These are phyloP conservation scores for Nephelium lappaceum DNA, from an alignment of 345 rosid genomes.

Conservation along the genomic window DNA sequence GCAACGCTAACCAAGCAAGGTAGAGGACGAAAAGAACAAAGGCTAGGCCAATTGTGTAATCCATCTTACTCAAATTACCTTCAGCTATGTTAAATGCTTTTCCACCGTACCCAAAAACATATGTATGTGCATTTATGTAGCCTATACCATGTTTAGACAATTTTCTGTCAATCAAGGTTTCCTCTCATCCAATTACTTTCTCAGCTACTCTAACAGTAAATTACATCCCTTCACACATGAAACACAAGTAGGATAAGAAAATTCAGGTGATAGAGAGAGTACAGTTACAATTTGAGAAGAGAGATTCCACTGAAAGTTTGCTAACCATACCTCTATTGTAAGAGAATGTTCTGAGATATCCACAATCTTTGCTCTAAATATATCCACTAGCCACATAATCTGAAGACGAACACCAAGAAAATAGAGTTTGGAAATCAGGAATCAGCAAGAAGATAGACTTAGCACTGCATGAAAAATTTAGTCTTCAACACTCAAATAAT, in stretches of 20 bases:
- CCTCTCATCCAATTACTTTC: constrained; percentile 10
- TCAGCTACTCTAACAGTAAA: background rate
- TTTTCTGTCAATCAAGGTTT: background rate
- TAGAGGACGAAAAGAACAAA: background rate
- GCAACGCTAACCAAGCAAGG: background rate
- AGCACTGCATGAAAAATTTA: background rate
- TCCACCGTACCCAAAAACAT: background rate
- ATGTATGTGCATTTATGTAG: background rate
- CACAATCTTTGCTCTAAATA: constrained; percentile 84
- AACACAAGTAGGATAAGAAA: background rate
- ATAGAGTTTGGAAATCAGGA: background rate
- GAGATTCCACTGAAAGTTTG: background rate
- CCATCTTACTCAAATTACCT: background rate
- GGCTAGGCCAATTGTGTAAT: background rate
- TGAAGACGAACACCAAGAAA: constrained; percentile 39
- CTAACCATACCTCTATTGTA: constrained; percentile 73
- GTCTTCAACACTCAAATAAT: background rate
- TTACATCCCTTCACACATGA: background rate
- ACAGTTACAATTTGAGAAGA: background rate
- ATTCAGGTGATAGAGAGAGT: background rate
- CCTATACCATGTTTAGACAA: background rate
- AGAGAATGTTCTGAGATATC: constrained; percentile 77
- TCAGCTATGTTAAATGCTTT: background rate
- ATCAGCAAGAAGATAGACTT: background rate
- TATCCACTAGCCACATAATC: constrained; percentile 92